Evolutionary conservation across 2,329 filamentous ascomycete genomes (phyloP), one percentile per base, ranked within the genome.

Genomic region (Leptographium wingfieldii): DNA sequence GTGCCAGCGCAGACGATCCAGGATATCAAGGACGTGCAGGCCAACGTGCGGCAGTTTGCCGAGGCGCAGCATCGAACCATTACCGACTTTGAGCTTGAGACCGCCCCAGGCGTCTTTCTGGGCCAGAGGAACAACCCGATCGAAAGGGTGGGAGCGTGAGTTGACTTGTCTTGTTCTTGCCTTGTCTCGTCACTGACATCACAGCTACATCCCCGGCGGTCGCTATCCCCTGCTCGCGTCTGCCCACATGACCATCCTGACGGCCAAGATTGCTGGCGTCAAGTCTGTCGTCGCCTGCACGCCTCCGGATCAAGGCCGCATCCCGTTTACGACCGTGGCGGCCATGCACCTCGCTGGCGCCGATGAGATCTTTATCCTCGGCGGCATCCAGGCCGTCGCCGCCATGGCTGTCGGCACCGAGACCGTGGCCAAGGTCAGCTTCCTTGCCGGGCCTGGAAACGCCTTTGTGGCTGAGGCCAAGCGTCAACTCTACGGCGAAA

Each of bases 351-450:
- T 76, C 3, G 77, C 77, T 2, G 77, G 77, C 0, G 77, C 77
- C 3, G 77, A 80, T 63, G 73, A 74, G 31, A 80, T 80, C 63
- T 78, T 70, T 63, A 71, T 80, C 52, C 69, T 80, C 1, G 78
- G 76, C 22, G 78, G 79, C 2, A 76, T 77, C 0, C 79, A 82
- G 66, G 79, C 79, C 49, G 82, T 84, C 59, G 82, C 80, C n/a
- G 81, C 81, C 54, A 83, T 84, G 68, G 78, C 79, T 12, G 74
- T 80, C 35, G 80, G 79, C 27, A 79, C 77, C 16, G 80, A 79
- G 65, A 73, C 75, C 16, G 81, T 82, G 78, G 78, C 78, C 10
- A 75, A 77, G 65, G 74, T 78, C 10, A 74, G 82, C 65, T 80
- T 83, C 55, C 75, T 83, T 58, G 78, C 78, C 1, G 79, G 78